These are phyloP conservation scores for Saccharomycopsis fibuligera DNA, from an alignment of 805 yeast species.

Conservation along the genomic window DNA sequence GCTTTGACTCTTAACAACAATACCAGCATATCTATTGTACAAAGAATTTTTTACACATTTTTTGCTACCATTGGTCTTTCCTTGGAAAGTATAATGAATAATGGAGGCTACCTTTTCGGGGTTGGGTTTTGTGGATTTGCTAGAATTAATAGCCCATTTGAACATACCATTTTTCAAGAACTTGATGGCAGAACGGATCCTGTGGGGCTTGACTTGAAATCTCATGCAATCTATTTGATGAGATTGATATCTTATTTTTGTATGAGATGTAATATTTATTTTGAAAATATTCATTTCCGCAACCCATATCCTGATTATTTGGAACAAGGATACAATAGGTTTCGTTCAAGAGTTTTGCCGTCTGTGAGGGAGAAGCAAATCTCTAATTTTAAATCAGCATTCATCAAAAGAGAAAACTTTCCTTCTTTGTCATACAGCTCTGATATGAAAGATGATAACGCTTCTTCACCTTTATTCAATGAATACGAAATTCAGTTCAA, in stretches of 20 bases:
- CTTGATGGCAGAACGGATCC: neutral
- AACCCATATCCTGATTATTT: slow-evolving; percentile 14
- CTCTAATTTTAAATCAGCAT: slow-evolving; percentile 1
- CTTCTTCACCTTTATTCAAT: neutral
- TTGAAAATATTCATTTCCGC: slow-evolving; percentile 14
- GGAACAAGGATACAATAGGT: slow-evolving; percentile 11
- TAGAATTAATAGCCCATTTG: slow-evolving; percentile 3
- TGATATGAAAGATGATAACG: neutral
- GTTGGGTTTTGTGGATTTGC: slow-evolving; percentile 16
- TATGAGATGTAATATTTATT: slow-evolving; percentile 10
- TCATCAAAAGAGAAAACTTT: slow-evolving; percentile 12
- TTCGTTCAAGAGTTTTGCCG: slow-evolving; percentile 5
- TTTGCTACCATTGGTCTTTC: slow-evolving; percentile 8
- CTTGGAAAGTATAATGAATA: slow-evolving; percentile 5
- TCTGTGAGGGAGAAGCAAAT: slow-evolving; percentile 10
- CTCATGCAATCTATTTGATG: slow-evolving; percentile 4
- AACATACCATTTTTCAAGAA: neutral
- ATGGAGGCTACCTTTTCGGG: slow-evolving; percentile 9
- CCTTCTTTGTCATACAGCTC: slow-evolving; percentile 10
- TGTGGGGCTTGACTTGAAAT: slow-evolving; percentile 3
- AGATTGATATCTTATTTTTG: slow-evolving; percentile 13
- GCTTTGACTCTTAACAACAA: neutral
- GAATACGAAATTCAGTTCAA: slow-evolving; percentile 10
- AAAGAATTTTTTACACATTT: slow-evolving; percentile 10
- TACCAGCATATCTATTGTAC: slow-evolving; percentile 1